Conservation (phyloP, 129 eudicot species). For the Gnaphalium uliginosum region DNA sequence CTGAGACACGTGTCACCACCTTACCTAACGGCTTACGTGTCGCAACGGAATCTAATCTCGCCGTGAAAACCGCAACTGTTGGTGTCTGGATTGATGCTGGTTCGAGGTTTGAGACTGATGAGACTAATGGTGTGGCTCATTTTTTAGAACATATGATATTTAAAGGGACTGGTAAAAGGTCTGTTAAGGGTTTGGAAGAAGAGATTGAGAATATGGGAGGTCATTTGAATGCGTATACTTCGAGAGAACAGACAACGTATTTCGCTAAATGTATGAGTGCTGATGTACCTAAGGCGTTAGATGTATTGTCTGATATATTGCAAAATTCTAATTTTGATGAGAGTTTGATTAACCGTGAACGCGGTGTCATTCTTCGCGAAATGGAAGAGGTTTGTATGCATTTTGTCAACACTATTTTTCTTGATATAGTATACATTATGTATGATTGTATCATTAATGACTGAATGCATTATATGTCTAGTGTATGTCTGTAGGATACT, state of each 20-base stretch:
- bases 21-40: conserved; percentile 86
- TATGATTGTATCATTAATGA: too few species aligned
- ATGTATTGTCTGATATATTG: conserved; percentile 69
- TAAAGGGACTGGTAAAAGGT: conserved; percentile 74
- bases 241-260: conserved; percentile 86
- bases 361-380: conserved; percentile 65
- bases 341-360: conserved; percentile 51
- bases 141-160: conserved; percentile 86
- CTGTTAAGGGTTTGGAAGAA: conserved; percentile 63
- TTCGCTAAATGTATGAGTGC: conserved; percentile 70
- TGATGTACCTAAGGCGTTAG: conserved; percentile 69
- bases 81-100: conserved; percentile 97
- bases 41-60: conserved; percentile 80
- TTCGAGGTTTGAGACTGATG: conserved; percentile 78
- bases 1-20: conserved; percentile 73
- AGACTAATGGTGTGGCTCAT: conserved; percentile 78
- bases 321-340: conserved; percentile 85
- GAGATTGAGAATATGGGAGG: conserved; percentile 99
- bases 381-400: conserved; percentile 68
- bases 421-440: too few species aligned
- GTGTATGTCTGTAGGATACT: background rate
- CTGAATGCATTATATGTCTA: background rate
- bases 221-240: conserved; percentile 82
- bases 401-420: background rate
- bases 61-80: conserved; percentile 70